Evolutionary conservation across 306 rosid genomes (phyloP), one percentile per base, ranked within the genome.

Genomic region (Lotus japonicus): DNA sequence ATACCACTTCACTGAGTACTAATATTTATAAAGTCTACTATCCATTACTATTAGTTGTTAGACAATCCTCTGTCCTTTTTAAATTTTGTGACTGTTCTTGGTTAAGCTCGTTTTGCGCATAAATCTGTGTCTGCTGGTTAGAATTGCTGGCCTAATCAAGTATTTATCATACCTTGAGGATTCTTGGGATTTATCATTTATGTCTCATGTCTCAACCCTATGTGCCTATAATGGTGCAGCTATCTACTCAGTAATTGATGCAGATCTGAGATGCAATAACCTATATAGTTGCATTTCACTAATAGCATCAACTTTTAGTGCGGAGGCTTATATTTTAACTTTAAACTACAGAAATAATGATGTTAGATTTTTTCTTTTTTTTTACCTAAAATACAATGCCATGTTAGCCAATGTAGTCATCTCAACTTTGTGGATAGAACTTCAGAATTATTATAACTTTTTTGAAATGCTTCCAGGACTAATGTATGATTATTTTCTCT

Each of bases 401-500:
- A 10, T 9, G 48, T 60, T 63, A 36, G 50, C 31, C 45, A 35
- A 50, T 50, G 35, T 55, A 12, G 9, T 52, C 31, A n/a, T 39
- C 4, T 39, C 26, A 14, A 35, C 31, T 55, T 6, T 28, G n/a
- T n/a, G 38, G 45, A 31, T 12, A 56, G 16, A 6, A 15, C 9
- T n/a, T 57, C 3, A 0, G 23, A 71, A 5, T 39, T 36, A 15
- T 28, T 60, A 13, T 8, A 1, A 50, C 63, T 48, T 58, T 26
- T 65, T 31, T n/a, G 35, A 19, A 58, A 44, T 26, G 62, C 48
- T 56, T 53, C 12, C 56, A 36, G 8, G 11, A 16, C 51, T 43
- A 51, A n/a, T 50, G 58, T 39, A 64, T 66, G 41, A 54, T 35
- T 21, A 49, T 75, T 59, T 68, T 2, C 58, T 11, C 2, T 73